Evolutionary conservation across 495 filamentous ascomycete species (phyloP).

Genomic region (Annulohypoxylon maeteangense): DNA sequence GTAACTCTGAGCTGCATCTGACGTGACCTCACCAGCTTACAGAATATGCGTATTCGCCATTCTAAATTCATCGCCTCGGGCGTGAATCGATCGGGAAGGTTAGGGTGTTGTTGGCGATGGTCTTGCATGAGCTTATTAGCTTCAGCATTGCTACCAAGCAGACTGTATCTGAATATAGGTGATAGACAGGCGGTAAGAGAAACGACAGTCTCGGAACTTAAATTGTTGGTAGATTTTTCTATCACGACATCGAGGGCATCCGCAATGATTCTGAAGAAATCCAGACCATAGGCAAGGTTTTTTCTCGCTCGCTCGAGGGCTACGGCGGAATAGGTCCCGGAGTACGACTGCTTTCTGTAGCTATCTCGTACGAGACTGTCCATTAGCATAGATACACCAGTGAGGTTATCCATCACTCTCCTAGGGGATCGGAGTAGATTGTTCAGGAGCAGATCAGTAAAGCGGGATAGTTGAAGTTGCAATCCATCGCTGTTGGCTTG

Average conservation of each 20-base stretch:
- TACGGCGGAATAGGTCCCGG: constrained; percentile 8
- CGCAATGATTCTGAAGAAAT: constrained; percentile 55
- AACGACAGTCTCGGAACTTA: constrained; percentile 57
- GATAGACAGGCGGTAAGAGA: constrained; percentile 50
- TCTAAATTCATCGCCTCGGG: constrained; percentile 64
- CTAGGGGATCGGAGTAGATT: constrained; percentile 54
- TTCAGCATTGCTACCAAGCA: constrained; percentile 52
- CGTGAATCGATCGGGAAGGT: constrained; percentile 40
- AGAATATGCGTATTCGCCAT: constrained; percentile 77
- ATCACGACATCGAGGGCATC: constrained; percentile 54
- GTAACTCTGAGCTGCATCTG: constrained; percentile 88
- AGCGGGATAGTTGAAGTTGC: constrained; percentile 23
- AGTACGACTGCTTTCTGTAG: constrained; percentile 30
- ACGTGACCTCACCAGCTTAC: constrained; percentile 79
- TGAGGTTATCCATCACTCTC: constrained; percentile 55
- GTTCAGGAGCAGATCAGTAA: constrained; percentile 48
- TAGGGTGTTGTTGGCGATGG: constrained; percentile 44
- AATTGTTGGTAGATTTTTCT: constrained; percentile 60
- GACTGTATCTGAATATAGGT: constrained; percentile 53
- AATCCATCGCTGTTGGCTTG: constrained; percentile 38
- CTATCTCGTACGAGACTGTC: constrained; percentile 47
- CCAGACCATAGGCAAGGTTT: constrained; percentile 50
- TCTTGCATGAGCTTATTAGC: constrained; percentile 48
- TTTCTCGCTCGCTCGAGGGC: constrained; percentile 35
- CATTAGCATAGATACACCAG: constrained; percentile 48